Evolutionary conservation across 129 eudicot species (phyloP).

Genomic region (Pulicaria dysenterica): DNA sequence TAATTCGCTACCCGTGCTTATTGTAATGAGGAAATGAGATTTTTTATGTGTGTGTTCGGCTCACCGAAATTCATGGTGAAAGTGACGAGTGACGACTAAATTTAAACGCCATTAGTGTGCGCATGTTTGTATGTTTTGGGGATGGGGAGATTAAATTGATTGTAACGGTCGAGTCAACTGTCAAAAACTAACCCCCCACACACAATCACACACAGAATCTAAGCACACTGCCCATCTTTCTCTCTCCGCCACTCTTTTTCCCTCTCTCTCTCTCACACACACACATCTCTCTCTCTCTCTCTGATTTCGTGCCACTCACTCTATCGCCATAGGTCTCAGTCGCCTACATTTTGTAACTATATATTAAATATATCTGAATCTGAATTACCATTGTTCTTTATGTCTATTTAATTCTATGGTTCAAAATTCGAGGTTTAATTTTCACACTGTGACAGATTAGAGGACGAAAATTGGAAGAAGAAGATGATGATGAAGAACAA

Average conservation of each 20-base stretch:
- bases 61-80: neutral
- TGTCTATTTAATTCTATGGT: neutral
- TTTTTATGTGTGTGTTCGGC: neutral
- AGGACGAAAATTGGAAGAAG: slow-evolving; percentile 33
- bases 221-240: slow-evolving; percentile 56
- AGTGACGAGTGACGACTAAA: slow-evolving; percentile 29
- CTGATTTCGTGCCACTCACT: slow-evolving; percentile 24
- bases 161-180: slow-evolving; percentile 64
- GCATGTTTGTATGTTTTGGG: slow-evolving; percentile 15
- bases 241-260: slow-evolving; percentile 45
- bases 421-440: slow-evolving; percentile 14
- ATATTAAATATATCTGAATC: slow-evolving; percentile 11
- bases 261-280: slow-evolving; percentile 37
- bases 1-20: no score
- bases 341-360: slow-evolving; percentile 8
- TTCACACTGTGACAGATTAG: slow-evolving; percentile 57
- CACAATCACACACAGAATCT: slow-evolving; percentile 68
- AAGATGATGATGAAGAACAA: neutral
- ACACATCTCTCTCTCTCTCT: slow-evolving; percentile 23
- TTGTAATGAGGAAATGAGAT: neutral
- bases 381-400: slow-evolving; percentile 22
- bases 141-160: slow-evolving; percentile 37
- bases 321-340: slow-evolving; percentile 25
- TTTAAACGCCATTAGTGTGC: slow-evolving; percentile 24
- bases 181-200: slow-evolving; percentile 77